Percentiles rank a stretch among this genome's conserved stretches.
Conservation (phyloP, 1,284 basidiomycete species). For the Porogramme epimiltina region DNA sequence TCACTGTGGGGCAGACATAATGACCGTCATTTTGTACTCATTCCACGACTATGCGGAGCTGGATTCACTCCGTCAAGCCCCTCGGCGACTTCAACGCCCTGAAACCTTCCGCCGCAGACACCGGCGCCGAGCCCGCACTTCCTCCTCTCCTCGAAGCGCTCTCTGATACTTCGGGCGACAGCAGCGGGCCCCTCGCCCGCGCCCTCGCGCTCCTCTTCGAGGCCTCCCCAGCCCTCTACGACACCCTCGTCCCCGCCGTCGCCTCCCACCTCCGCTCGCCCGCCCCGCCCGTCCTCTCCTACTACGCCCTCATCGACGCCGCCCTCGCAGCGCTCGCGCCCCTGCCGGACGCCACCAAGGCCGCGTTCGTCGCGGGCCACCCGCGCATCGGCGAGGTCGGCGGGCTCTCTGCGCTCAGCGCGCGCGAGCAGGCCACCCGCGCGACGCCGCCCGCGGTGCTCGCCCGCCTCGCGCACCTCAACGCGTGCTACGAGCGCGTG, state of each 20-base stretch:
- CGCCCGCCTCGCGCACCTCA: slow-evolving; percentile 65
- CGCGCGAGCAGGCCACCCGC: slow-evolving; percentile 71
- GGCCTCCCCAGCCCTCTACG: slow-evolving; percentile 60
- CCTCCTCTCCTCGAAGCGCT: slow-evolving; percentile 40
- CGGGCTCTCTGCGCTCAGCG: slow-evolving; percentile 73
- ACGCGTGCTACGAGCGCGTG: slow-evolving; percentile 71
- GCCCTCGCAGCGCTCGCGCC: slow-evolving; percentile 51
- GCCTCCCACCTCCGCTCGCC: slow-evolving; percentile 32
- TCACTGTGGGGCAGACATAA: no score
- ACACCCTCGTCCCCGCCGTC: slow-evolving; percentile 60
- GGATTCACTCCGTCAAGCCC: slow-evolving; percentile 21
- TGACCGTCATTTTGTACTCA: no score
- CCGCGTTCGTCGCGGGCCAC: slow-evolving; percentile 79
- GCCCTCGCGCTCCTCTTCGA: slow-evolving; percentile 69
- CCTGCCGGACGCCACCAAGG: slow-evolving; percentile 64
- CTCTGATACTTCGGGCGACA: slow-evolving; percentile 15
- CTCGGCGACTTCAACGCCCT: slow-evolving; percentile 12
- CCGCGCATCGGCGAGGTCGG: slow-evolving; percentile 85
- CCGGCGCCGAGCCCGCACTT: slow-evolving; percentile 32
- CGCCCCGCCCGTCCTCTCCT: slow-evolving; percentile 37
- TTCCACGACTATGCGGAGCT: slow-evolving; percentile 15
- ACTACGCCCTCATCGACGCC: slow-evolving; percentile 62
- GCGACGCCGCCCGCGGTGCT: slow-evolving; percentile 69
- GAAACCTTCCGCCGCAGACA: neutral
- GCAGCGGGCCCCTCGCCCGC: slow-evolving; percentile 36